Evolutionary conservation across 768 basidiomycete species (phyloP).

Genomic region (Holtermanniella nyarrowii): DNA sequence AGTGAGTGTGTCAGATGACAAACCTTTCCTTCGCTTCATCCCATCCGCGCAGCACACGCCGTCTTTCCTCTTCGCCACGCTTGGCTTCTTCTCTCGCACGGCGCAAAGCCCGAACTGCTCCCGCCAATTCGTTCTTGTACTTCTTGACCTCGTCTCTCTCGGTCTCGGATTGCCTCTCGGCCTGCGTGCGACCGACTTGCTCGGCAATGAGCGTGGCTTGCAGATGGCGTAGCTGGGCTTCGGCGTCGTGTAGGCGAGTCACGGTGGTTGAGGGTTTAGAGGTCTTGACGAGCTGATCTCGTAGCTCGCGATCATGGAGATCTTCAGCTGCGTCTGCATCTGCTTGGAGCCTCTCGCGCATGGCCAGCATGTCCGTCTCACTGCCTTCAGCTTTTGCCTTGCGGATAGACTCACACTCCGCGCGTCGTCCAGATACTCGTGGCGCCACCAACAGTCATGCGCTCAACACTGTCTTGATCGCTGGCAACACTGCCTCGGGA

Average conservation of each 20-base stretch:
- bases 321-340: slow-evolving; percentile 7
- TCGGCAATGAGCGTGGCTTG: slow-evolving; percentile 39
- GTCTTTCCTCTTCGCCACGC: slow-evolving; percentile 36
- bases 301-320: slow-evolving; percentile 3
- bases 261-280: slow-evolving; percentile 19
- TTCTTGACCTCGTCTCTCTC: slow-evolving; percentile 26
- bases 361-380: slow-evolving; percentile 23
- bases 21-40: slow-evolving; percentile 36
- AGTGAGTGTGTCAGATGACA: slow-evolving; percentile 5
- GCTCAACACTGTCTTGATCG: not conserved
- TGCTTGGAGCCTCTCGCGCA: slow-evolving; percentile 22
- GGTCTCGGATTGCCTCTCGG: slow-evolving; percentile 20
- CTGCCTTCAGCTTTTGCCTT: slow-evolving; percentile 9
- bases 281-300: slow-evolving; percentile 10
- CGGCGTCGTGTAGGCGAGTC: slow-evolving; percentile 24
- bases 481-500: slow-evolving; percentile 1
- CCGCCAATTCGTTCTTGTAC: slow-evolving; percentile 32
- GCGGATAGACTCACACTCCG: not conserved
- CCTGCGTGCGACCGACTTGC: slow-evolving; percentile 27
- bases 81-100: slow-evolving; percentile 36
- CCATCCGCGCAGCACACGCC: slow-evolving; percentile 25
- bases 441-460: not conserved
- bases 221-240: slow-evolving; percentile 30
- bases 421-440: not conserved
- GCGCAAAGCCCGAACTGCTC: slow-evolving; percentile 33